Conservation (phyloP, 2,329 filamentous ascomycete species). For the Orbilia quercus region DNA sequence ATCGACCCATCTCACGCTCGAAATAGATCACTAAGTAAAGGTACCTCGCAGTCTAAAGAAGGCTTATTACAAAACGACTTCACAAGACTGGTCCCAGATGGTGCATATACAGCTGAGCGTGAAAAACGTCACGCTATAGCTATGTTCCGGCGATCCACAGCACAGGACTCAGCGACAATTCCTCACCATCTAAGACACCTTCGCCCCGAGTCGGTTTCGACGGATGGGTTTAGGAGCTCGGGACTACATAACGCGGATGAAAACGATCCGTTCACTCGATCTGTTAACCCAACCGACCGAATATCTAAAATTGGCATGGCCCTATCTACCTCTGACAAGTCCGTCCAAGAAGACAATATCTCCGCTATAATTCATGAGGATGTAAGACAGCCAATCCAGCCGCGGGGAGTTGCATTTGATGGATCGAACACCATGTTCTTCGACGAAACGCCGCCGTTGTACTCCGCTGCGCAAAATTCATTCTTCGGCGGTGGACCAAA, state of each 20-base stretch:
- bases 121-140: constrained; percentile 48
- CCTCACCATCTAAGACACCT: constrained; percentile 48
- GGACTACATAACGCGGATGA: constrained; percentile 34
- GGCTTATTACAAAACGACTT: constrained; percentile 44
- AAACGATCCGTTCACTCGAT: constrained; percentile 21
- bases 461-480: constrained; percentile 24
- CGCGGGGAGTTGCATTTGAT: constrained; percentile 12
- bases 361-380: constrained; percentile 41
- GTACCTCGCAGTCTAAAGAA: constrained; percentile 53
- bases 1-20: constrained; percentile 44
- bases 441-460: constrained; percentile 52
- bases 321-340: constrained; percentile 51
- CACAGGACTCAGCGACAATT: constrained; percentile 51
- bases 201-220: constrained; percentile 52
- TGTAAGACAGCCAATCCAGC: constrained; percentile 18
- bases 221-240: constrained; percentile 33
- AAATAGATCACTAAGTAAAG: constrained; percentile 49
- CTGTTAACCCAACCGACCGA: constrained; percentile 21
- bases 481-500: constrained; percentile 30
- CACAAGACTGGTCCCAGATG: constrained; percentile 22
- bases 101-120: constrained; percentile 27
- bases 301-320: constrained; percentile 55
- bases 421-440: constrained; percentile 42
- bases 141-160: constrained; percentile 49
- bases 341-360: constrained; percentile 51